Conservation (phyloP, 768 basidiomycete genomes). For the Mycena floridula region DNA sequence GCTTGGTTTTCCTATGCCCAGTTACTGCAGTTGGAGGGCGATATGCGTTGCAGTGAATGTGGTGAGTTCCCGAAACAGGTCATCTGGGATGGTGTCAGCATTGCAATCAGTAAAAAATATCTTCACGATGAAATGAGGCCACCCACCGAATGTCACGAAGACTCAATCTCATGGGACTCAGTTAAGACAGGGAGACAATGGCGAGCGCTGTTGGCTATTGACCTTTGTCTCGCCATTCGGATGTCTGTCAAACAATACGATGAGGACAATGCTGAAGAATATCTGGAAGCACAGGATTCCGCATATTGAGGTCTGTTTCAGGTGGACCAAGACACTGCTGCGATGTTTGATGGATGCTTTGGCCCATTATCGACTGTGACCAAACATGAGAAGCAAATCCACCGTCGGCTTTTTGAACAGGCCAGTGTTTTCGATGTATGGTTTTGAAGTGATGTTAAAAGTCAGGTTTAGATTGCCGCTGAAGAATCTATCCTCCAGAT, state of each 20-base stretch:
- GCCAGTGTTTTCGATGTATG: neutral
- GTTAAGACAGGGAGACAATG: no score
- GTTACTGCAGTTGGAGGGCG: slow-evolving; percentile 13
- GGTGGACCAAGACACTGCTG: neutral
- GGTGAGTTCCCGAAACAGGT: slow-evolving; percentile 19
- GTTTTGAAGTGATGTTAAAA: neutral
- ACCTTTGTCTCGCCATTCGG: no score
- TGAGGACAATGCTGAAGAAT: neutral
- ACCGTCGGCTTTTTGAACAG: no score
- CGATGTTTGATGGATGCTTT: neutral
- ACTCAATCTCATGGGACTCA: no score
- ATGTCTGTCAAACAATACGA: no score
- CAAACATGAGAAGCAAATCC: neutral
- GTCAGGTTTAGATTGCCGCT: neutral
- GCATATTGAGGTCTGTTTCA: neutral
- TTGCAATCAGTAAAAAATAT: slow-evolving; percentile 23
- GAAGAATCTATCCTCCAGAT: slow-evolving; percentile 2
- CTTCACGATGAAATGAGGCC: slow-evolving; percentile 16
- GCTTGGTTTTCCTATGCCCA: slow-evolving; percentile 27
- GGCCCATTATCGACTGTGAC: neutral
- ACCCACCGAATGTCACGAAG: no score
- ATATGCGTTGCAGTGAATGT: slow-evolving; percentile 22
- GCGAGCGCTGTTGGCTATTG: slow-evolving; percentile 1
- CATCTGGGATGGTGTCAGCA: slow-evolving; percentile 27
- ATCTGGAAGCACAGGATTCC: neutral